Evolutionary conservation across 257 asterid species (phyloP), one percentile per base, ranked within the genome.

Genomic region (Plantago ovata): DNA sequence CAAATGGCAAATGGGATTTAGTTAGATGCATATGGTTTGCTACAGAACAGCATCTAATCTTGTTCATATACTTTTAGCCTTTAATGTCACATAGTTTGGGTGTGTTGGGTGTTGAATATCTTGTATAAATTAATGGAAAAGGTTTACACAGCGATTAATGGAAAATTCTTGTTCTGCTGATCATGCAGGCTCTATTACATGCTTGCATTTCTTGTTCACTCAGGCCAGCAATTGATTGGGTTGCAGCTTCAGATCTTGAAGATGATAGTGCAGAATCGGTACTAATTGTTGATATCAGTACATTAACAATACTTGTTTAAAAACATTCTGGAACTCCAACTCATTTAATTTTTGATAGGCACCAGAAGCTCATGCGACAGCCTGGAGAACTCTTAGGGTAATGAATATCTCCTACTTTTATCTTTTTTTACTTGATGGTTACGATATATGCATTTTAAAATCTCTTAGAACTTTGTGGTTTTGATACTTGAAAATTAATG

Each of bases 201-300:
- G 94, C 99, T 60, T 89, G 96, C 78, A 74, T 86, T 68, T 81
- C 94, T 3, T 81, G 99, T 74, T 89, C 97, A 12, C 61, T 72
- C 77, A 81, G 82, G 73, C 96, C 96, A 32, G 73, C 75, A 59
- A 84, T 93, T 67, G 97, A 93, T 52, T 93, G 99, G 97, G 77
- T 93, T 70, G 99, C 99, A 44, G 99, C 99, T 71, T 86, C 99
- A 59, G 99, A 93, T 75, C 97, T 89, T 67, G 99, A 93, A 76
- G 95, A 82, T 65, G 95, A 89, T 22, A 84, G 81, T 32, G 87
- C 86, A 9, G 42, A 62, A 76, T 66, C 51, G 82, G 99, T 93
- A 80, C 24, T 58, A 38, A 36, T 55, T 10, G 61, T 49, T 8
- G 14, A 18, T 51, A 53, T 36, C 58, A 39, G 28, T 58, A 40